phyloP scores from a whole-genome alignment of 1,284 basidiomycete species.

The Microbotryum intermedium region DNA sequence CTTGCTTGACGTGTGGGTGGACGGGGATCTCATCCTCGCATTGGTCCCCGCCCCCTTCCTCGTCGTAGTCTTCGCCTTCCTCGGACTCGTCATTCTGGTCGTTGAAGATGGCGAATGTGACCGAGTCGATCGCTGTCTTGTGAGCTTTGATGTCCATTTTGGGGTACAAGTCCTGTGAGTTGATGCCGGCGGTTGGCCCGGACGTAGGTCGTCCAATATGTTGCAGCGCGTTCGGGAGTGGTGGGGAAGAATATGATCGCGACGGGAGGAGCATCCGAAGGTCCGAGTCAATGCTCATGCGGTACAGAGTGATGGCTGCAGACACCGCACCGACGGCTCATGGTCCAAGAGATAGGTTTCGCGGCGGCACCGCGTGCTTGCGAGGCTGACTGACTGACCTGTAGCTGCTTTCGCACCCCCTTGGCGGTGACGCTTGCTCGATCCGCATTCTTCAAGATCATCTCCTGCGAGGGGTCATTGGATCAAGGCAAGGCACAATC shows the following conservation, averaged over 20 bases:
- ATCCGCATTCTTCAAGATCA: conserved; percentile 6
- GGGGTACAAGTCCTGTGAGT: conserved; percentile 8
- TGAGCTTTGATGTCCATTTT: conserved; percentile 16
- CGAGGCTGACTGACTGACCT: conserved; percentile 5
- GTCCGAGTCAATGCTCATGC: background rate
- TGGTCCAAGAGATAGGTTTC: too few species aligned
- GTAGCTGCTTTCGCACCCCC: conserved; percentile 12
- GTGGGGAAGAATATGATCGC: too few species aligned
- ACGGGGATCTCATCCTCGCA: background rate
- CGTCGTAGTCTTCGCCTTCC: background rate
- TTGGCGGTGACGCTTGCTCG: conserved; percentile 11
- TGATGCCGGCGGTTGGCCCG: too few species aligned
- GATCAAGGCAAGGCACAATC: too few species aligned
- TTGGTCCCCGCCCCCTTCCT: background rate
- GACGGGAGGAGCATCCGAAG: too few species aligned
- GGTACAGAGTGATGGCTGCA: background rate
- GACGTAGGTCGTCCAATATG: too few species aligned
- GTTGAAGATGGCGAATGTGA: conserved; percentile 11
- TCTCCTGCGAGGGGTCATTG: background rate
- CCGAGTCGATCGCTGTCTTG: conserved; percentile 16
- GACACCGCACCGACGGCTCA: background rate
- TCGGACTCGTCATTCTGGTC: background rate
- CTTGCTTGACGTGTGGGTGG: conserved; percentile 1
- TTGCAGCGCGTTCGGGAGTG: too few species aligned
- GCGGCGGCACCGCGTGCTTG: too few species aligned